These are phyloP conservation scores for Globisporangium barbulae DNA, from an alignment of 352 stramenopile genomes.

Conservation along the genomic window DNA sequence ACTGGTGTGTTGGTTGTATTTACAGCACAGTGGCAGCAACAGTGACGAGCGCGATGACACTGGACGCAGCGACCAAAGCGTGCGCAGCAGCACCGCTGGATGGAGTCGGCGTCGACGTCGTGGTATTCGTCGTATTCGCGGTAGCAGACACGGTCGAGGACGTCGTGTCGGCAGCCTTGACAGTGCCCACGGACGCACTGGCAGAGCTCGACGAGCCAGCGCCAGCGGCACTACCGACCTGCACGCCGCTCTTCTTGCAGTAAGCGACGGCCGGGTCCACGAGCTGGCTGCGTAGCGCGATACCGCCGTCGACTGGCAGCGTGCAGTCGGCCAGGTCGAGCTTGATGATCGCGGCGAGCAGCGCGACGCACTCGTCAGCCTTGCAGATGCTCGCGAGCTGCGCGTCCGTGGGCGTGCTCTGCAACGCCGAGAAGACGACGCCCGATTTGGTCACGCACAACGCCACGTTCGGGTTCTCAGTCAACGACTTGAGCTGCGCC, in stretches of 20 bases:
- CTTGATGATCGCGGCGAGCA: conserved; percentile 34
- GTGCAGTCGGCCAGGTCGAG: conserved; percentile 36
- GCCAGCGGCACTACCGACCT: not conserved
- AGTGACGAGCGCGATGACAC: not conserved
- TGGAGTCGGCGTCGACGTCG: conserved; percentile 1
- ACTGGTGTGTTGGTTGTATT: not conserved
- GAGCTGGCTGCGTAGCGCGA: conserved; percentile 40
- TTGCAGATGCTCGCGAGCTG: conserved; percentile 25
- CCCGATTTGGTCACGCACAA: conserved; percentile 8
- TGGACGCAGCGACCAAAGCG: not conserved
- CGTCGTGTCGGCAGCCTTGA: conserved; percentile 9
- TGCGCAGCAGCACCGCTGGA: not conserved
- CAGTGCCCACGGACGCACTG: conserved; percentile 8
- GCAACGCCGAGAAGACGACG: conserved; percentile 7
- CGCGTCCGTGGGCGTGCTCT: conserved; percentile 12
- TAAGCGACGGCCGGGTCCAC: conserved; percentile 36
- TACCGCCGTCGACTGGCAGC: conserved; percentile 26
- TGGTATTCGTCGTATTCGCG: not conserved
- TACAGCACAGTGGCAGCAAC: not conserved
- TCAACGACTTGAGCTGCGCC: not conserved
- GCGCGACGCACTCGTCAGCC: conserved; percentile 22
- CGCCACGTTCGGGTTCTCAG: conserved; percentile 9
- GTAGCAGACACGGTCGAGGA: not conserved
- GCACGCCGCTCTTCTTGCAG: conserved; percentile 29
- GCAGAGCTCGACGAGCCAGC: not conserved